Evolutionary conservation across 2,329 filamentous ascomycete genomes (phyloP).

Genomic region (Botrytis cinerea): DNA sequence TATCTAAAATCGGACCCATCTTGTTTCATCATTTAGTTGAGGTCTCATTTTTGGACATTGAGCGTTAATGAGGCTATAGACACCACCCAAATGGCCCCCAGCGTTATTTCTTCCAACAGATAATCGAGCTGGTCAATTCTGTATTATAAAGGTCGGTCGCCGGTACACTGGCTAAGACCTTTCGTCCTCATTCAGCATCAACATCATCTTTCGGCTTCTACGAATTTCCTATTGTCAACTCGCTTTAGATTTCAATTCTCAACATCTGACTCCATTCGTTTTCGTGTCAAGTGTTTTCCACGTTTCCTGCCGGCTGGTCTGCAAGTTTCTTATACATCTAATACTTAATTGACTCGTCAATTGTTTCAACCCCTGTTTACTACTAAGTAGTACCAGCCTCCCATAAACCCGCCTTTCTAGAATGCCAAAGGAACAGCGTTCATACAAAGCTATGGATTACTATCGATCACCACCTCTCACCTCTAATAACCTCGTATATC

Average conservation of each 20-base stretch:
- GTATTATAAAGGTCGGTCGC: constrained; percentile 26
- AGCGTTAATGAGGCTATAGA: constrained; percentile 24
- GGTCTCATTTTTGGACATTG: constrained; percentile 24
- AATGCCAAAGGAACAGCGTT: constrained; percentile 23
- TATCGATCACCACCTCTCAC: constrained; percentile 24
- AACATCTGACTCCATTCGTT: constrained; percentile 18
- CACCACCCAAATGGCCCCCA: constrained; percentile 22
- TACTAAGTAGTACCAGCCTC: neutral
- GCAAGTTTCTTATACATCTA: constrained; percentile 9
- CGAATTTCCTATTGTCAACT: constrained; percentile 21
- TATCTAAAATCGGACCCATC: constrained; percentile 23
- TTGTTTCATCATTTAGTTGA: constrained; percentile 24
- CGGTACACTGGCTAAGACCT: constrained; percentile 25
- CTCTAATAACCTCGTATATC: constrained; percentile 19
- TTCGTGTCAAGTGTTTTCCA: constrained; percentile 20
- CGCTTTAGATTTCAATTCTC: constrained; percentile 22
- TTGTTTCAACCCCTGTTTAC: constrained; percentile 12
- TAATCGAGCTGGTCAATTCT: constrained; percentile 20
- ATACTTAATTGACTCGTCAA: constrained; percentile 19
- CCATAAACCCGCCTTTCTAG: neutral
- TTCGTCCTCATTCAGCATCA: constrained; percentile 23
- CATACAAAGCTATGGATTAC: constrained; percentile 22
- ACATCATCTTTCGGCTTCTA: constrained; percentile 5
- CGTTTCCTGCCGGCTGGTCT: constrained; percentile 21
- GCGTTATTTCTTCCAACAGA: constrained; percentile 22